Evolutionary conservation across 2,329 filamentous ascomycete genomes (phyloP).

Genomic region (Phialemonium atrogriseum): DNA sequence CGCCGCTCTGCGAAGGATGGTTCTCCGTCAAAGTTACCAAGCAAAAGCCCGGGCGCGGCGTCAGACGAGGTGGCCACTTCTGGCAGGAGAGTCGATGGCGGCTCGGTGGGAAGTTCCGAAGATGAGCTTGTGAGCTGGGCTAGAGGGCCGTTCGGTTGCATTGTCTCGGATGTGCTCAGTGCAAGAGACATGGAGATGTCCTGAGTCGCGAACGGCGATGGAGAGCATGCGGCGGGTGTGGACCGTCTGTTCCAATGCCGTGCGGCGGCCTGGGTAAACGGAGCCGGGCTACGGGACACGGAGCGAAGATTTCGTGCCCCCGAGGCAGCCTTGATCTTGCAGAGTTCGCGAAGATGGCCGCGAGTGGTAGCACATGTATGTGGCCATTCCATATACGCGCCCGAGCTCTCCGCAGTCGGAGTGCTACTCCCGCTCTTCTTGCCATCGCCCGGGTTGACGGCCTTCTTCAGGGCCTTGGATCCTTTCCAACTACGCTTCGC

Average conservation of each 20-base stretch:
- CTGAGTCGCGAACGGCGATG: constrained; percentile 46
- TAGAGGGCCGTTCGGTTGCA: constrained; percentile 54
- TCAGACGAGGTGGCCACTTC: too few species aligned
- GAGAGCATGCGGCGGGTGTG: constrained; percentile 32
- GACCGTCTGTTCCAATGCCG: constrained; percentile 41
- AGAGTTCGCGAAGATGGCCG: constrained; percentile 54
- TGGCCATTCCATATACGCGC: constrained; percentile 52
- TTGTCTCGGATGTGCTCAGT: constrained; percentile 54
- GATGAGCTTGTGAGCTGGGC: constrained; percentile 48
- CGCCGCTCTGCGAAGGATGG: constrained; percentile 21
- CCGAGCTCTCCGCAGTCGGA: constrained; percentile 38
- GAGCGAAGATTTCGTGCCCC: constrained; percentile 34
- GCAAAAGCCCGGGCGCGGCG: constrained; percentile 5
- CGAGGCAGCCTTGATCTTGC: constrained; percentile 42
- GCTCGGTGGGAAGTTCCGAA: constrained; percentile 13
- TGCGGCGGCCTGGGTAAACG: constrained; percentile 42
- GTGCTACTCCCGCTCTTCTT: constrained; percentile 46
- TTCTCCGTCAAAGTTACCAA: constrained; percentile 18
- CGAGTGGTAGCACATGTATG: constrained; percentile 56
- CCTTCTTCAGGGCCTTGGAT: constrained; percentile 31
- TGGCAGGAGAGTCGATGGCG: constrained; percentile 5
- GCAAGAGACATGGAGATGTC: constrained; percentile 57
- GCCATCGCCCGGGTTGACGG: constrained; percentile 16
- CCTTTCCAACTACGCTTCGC: constrained; percentile 61
- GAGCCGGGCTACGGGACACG: constrained; percentile 46